Base-by-base conservation (phyloP, 2,329 filamentous ascomycete genomes). In the Botrytis fabae region DNA sequence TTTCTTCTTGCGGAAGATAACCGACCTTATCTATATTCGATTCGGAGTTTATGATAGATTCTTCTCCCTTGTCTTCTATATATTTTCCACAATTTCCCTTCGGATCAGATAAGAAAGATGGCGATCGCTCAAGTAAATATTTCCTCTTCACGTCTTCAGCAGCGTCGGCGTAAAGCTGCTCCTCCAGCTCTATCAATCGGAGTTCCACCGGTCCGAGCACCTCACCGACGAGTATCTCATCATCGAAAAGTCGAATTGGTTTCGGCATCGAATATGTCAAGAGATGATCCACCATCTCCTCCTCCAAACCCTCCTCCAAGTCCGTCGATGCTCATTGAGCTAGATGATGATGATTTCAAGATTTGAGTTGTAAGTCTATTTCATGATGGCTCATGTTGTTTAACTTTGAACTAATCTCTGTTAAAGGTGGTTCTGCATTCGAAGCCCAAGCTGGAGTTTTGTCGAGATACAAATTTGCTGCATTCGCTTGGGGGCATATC, bases 301-400 rank as follows among this genome's bases (percentile, higher is more conserved):
- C 81, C 82, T 28, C 82, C 82, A 25, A 82, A 81, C 60, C 82
- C 82, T 14, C 82, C 82, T 32, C 82, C 82, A 14, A 83, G 81
- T 72, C 77, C 82, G 51, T 77, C 81, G 4, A 73, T 70, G 71
- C 73, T 61, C 9, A n/a, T 77, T 22, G 54, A 69, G 16, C 68
- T 73, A 28, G 64, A 38, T 22, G 63, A 73, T 57, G 66, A 71
- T 35, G 32, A 60, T 28, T 69, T 72, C 32, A 69, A 20, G 44
- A 69, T 72, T 28, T 72, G 63, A 72, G 68, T 72, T 65, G 75
- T 78, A 69, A 62, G 60, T 48, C 42, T 42, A 2, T 12, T 48
- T 25, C 40, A 42, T 44, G 7, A 44, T 44, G 6, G 1, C 35
- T 57, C 3, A 10, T 32, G 4, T 2, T 25, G 3, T 14, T 42